Evolutionary conservation across 2,329 filamentous ascomycete species (phyloP), one percentile per base, ranked within the genome.

Genomic region (Neurospora sp.): DNA sequence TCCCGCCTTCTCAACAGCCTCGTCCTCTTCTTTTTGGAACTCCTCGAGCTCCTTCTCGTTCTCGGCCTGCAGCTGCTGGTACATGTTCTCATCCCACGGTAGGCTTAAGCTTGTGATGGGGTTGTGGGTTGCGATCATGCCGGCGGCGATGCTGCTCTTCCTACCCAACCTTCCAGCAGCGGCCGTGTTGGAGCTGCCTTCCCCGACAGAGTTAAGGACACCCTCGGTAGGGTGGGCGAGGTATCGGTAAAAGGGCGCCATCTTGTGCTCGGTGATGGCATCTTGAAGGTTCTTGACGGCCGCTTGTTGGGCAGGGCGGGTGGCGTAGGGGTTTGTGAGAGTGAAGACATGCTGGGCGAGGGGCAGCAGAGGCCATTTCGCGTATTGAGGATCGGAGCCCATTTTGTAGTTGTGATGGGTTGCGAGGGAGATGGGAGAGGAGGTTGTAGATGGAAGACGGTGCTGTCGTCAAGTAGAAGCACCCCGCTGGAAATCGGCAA

Each of bases 1-100:
- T 69, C 96, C 96, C 71, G 95, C 95, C 81, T 96, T 94, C 86
- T 99, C 96, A 52, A 91, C 91, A 10, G 96, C 96, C 79, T 99
- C 94, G 72, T 97, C 95, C 80, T 95, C 91, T 81, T 96, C 92
- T 81, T 93, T 93, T 82, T 94, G 89, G 77, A 91, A 88, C 68
- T 83, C 86, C 74, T 91, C 90, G 66, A 95, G 83, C 83, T 95
- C 91, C 77, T 87, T 86, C 75, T 92, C 91, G 76, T 96, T 96
- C 73, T 92, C 90, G 73, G 87, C 88, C 79, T 90, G 88, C 74
- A 96, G 82, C 78, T 88, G 86, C 77, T 92, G 87, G 79, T 97
- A 98, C 71, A 97, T 83, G 33, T 87, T 86, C 82, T 98, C 94
- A 77, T 99, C 93, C 96, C 96, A 99, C 0, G 92, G 87, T 70